Base-by-base conservation (phyloP, 2,329 filamentous ascomycete species). In the Neospermospora avenae region DNA sequence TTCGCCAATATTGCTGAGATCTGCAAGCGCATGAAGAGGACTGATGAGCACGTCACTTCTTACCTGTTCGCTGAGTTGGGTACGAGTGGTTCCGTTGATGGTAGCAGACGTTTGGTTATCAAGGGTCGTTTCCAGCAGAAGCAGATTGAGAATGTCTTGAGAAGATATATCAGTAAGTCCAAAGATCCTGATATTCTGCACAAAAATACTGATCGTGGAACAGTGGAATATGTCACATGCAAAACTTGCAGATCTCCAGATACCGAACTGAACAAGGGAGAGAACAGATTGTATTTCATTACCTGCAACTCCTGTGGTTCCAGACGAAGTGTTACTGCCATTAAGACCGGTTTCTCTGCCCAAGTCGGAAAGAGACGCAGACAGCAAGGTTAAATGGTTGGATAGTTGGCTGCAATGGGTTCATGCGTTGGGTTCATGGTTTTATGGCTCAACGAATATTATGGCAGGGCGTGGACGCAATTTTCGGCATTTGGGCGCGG, bases 301-400 rank as follows among this genome's bases (percentile, higher is more conserved):
- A 97, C 93, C 62, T 97, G 93, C 86, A 96, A 95, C 80, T 89
- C 87, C 61, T 91, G 89, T 72, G 87, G 88, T 65, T 90, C 86
- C 55, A 83, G 93, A 78, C 89, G 93, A 75, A 92, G 87, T 73
- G 93, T 98, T 75, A 91, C 91, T 63, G 93, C 95, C 69, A 99
- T 99, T 89, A 99, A 99, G 88, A 96, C 92, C 64, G 95, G 95
- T 92, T 99, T 99, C 92, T 96, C 93, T 73, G 95, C 95, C 77
- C 95, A 98, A 80, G 90, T 99, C 77, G 95, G 95, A 77, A 97
- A 97, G 89, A 89, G 95, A 84, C 95, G 87, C 84, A 96, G 96
- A 85, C 89, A 92, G 81, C 85, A 91, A 77, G 89, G 83, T 77
- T 96, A 92, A 83, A 70, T 59, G 59, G 55, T 55, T 64, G 59